Conservation (phyloP, 345 rosid genomes). For the Eucalyptus tenuipes region DNA sequence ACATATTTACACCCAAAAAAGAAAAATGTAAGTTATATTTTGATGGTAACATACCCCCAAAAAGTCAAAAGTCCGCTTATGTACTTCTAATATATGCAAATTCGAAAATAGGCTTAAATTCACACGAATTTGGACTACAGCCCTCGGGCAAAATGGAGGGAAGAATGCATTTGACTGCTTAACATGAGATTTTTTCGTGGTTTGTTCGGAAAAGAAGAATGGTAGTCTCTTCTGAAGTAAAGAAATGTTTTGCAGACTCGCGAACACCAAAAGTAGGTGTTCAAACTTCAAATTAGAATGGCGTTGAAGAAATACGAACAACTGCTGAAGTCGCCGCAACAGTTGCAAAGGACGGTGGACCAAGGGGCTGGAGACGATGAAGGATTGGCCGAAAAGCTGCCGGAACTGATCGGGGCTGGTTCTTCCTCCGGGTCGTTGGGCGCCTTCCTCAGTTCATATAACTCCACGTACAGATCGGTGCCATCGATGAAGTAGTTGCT, state of each 20-base stretch:
- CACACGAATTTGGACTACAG: background rate
- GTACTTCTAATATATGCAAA: background rate
- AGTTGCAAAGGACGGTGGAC: conserved; percentile 45
- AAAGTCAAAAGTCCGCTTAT: background rate
- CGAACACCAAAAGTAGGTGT: background rate
- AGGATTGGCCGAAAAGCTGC: background rate
- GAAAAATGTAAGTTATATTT: background rate
- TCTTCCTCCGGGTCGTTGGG: background rate
- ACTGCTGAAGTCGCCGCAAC: conserved; percentile 21
- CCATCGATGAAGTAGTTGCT: background rate
- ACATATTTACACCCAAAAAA: no score
- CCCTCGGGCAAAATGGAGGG: background rate
- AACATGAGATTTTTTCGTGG: background rate
- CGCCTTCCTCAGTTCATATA: background rate
- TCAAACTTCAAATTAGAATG: background rate
- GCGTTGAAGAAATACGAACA: conserved; percentile 6
- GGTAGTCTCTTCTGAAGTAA: background rate
- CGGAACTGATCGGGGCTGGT: background rate
- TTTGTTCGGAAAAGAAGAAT: background rate
- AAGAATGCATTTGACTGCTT: background rate
- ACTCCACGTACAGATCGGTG: background rate
- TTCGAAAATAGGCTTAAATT: background rate
- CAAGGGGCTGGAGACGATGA: background rate
- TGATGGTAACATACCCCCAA: background rate
- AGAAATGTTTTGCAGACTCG: background rate